Conservation (phyloP, 352 stramenopile genomes). For the Phytophthora europaea region DNA sequence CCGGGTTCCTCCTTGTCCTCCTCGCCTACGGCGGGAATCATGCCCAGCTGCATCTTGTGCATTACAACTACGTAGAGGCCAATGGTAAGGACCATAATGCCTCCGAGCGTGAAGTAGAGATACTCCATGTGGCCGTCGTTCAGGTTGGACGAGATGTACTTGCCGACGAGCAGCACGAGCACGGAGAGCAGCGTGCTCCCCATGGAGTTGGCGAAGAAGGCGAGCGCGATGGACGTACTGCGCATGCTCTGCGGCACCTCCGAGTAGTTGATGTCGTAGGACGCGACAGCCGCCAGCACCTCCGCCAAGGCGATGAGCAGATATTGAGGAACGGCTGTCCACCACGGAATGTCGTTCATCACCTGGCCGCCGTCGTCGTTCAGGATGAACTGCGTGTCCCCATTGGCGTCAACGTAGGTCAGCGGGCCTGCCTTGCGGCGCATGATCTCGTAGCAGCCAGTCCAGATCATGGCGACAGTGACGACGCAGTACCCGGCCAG, state of each 20-base stretch:
- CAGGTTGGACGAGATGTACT: neutral
- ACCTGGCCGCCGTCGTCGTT: neutral
- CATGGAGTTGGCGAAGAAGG: neutral
- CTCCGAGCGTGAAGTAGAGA: neutral
- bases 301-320: neutral
- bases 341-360: slow-evolving; percentile 3
- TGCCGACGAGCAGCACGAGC: neutral
- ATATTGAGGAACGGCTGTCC: neutral
- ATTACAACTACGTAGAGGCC: neutral
- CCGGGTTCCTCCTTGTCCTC: neutral
- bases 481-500: neutral
- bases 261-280: slow-evolving; percentile 3
- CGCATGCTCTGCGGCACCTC: neutral
- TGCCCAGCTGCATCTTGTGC: neutral
- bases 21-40: neutral
- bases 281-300: slow-evolving; percentile 1
- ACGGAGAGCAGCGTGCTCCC: neutral
- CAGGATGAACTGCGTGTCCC: neutral
- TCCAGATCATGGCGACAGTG: neutral
- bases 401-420: neutral
- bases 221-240: neutral
- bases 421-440: neutral
- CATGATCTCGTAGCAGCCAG: neutral
- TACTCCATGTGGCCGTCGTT: neutral
- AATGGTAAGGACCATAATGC: neutral